Percentiles rank a stretch among this genome's conserved stretches.
phyloP scores from a whole-genome alignment of 2,329 filamentous ascomycete genomes.

The Colletotrichum sp. region DNA sequence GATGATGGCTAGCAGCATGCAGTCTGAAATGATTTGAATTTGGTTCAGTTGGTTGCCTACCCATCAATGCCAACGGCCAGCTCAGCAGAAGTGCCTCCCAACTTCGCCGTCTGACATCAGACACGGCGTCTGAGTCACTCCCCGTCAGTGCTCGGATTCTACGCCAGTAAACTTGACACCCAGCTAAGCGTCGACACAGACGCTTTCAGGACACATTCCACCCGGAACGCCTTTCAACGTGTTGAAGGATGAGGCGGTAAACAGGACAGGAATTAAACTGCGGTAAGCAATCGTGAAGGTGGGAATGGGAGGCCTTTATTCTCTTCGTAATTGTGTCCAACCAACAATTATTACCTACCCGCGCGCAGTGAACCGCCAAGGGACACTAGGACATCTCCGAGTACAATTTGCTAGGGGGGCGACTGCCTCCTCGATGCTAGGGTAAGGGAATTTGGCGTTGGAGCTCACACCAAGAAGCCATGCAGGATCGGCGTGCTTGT shows the following conservation, averaged over 20 bases:
- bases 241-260: not conserved
- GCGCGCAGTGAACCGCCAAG: not conserved
- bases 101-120: not conserved
- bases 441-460: not conserved
- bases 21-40: not conserved
- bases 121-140: not conserved
- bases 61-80: not conserved
- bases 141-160: not conserved
- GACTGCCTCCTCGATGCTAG: slow-evolving; percentile 7
- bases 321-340: not conserved
- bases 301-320: not conserved
- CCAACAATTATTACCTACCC: not conserved
- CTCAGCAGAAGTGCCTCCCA: not conserved
- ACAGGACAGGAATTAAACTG: not conserved
- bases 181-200: not conserved
- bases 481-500: slow-evolving; percentile 26
- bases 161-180: not conserved
- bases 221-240: not conserved
- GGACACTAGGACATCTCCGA: not conserved
- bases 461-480: slow-evolving; percentile 22
- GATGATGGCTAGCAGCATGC: not conserved
- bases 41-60: not conserved
- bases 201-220: not conserved
- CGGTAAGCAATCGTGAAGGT: not conserved
- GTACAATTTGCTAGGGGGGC: not conserved